Percentiles rank a stretch among this genome's conserved stretches.
phyloP scores from a whole-genome alignment of 805 yeast species.

The Candida coquimbonensis region DNA sequence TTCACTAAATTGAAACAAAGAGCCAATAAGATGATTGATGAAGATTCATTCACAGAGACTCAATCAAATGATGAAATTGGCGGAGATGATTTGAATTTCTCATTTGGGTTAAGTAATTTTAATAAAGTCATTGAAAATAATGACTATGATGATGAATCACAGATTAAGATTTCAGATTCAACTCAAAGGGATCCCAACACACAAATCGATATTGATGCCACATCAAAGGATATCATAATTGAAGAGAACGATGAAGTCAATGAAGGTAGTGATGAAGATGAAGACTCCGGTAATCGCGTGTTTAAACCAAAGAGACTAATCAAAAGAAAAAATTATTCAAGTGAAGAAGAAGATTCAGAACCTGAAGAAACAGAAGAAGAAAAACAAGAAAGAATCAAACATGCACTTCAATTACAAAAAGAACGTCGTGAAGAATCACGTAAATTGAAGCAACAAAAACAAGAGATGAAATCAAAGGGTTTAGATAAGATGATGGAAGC shows the following conservation, averaged over 20 bases:
- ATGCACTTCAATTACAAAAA: constrained; percentile 15
- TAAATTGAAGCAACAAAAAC: constrained; percentile 27
- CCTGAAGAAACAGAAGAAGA: constrained; percentile 18
- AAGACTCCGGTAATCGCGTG: neutral
- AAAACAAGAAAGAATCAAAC: constrained; percentile 12
- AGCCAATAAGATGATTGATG: constrained; percentile 6
- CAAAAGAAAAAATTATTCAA: constrained; percentile 5
- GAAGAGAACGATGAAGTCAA: constrained; percentile 26
- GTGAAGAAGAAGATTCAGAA: constrained; percentile 17
- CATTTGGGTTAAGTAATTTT: neutral
- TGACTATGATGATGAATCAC: constrained; percentile 19
- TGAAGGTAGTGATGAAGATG: constrained; percentile 11
- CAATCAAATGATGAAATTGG: neutral
- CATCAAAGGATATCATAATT: neutral
- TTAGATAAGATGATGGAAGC: constrained; percentile 58
- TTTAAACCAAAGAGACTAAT: constrained; percentile 7
- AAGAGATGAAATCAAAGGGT: constrained; percentile 54
- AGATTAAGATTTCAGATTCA: neutral
- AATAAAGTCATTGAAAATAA: constrained; percentile 11
- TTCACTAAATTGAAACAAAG: constrained; percentile 13
- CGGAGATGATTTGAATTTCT: neutral
- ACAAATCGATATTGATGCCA: neutral
- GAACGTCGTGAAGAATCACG: constrained; percentile 20
- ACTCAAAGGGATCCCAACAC: neutral
- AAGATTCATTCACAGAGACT: constrained; percentile 6